A percentile compares a stretch with the other conserved stretches of the same genome.
Evolutionary conservation across 208 protist species (phyloP).

Genomic region (Phytomonas serpens): DNA sequence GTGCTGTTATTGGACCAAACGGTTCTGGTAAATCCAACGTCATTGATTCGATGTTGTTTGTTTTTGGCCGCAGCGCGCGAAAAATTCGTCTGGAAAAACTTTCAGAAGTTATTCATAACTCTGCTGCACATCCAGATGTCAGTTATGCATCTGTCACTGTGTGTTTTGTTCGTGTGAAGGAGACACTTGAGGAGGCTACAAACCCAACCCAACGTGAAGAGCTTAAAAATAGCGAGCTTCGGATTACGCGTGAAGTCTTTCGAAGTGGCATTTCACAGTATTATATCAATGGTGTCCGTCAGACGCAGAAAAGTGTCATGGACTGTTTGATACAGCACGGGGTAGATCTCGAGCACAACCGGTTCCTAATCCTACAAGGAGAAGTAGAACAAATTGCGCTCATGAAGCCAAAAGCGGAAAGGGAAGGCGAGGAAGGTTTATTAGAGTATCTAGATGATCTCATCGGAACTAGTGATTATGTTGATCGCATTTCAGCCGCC

Average conservation of each 20-base stretch:
- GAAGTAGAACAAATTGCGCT: slow-evolving; percentile 99
- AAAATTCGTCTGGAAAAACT: slow-evolving; percentile 97
- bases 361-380: slow-evolving; percentile 99
- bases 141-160: slow-evolving; percentile 94
- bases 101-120: slow-evolving; percentile 98
- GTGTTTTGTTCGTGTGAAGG: slow-evolving; percentile 93
- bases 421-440: slow-evolving; percentile 96
- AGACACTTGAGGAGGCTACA: slow-evolving; percentile 62
- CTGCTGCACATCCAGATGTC: slow-evolving; percentile 90
- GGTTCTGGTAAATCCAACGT: slow-evolving; percentile 99
- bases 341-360: slow-evolving; percentile 99
- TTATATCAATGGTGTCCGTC: slow-evolving; percentile 75
- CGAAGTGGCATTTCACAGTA: slow-evolving; percentile 94
- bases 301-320: slow-evolving; percentile 76
- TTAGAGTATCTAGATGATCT: slow-evolving; percentile 99
- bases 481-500: slow-evolving; percentile 88
- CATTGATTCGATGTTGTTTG: slow-evolving; percentile 99
- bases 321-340: slow-evolving; percentile 91
- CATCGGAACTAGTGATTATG: slow-evolving; percentile 95
- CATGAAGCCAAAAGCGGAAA: slow-evolving; percentile 99
- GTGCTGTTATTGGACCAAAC: slow-evolving; percentile 99
- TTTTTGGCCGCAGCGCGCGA: slow-evolving; percentile 98
- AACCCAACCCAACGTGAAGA: slow-evolving; percentile 78
- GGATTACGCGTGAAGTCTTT: slow-evolving; percentile 91
- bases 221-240: slow-evolving; percentile 85